Conservation (phyloP, 129 eudicot species). For the Saussurea involucrata region DNA sequence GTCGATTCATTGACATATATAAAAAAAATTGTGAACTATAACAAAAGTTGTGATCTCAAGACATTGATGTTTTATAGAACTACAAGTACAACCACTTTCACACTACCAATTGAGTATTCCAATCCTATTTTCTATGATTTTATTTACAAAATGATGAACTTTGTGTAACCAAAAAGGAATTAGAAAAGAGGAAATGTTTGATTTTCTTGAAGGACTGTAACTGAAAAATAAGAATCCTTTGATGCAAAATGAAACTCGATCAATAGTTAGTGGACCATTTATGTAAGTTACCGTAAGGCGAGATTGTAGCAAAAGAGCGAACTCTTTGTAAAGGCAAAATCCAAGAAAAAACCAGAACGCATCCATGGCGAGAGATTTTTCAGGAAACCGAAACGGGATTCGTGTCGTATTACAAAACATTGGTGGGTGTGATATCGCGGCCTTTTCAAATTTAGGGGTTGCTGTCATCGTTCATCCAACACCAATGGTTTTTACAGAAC, state of each 20-base stretch:
- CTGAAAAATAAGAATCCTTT: background rate
- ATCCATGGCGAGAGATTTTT: conserved; percentile 14
- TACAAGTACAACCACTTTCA: too few relatives aligned
- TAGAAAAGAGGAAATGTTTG: background rate
- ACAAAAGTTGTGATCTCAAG: too few relatives aligned
- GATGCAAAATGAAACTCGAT: background rate
- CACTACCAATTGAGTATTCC: too few relatives aligned
- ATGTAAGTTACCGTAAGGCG: background rate
- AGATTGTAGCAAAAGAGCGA: background rate
- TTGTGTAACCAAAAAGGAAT: background rate
- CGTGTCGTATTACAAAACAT: background rate
- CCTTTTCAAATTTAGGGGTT: conserved; percentile 16
- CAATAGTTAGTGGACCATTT: background rate
- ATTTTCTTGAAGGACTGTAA: background rate
- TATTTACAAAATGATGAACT: too few relatives aligned
- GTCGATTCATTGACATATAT: too few relatives aligned
- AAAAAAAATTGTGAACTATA: too few relatives aligned
- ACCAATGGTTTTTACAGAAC: conserved; percentile 22
- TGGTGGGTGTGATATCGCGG: background rate
- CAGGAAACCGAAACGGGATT: conserved; percentile 11
- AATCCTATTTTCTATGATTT: too few relatives aligned
- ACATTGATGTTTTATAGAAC: too few relatives aligned
- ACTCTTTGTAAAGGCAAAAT: background rate
- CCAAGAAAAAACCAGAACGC: conserved; percentile 8
- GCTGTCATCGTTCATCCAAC: conserved; percentile 12